Evolutionary conservation across 176 grass and related monocot species (phyloP), one percentile per base, ranked within the genome.

Genomic region (Leersia perrieri): DNA sequence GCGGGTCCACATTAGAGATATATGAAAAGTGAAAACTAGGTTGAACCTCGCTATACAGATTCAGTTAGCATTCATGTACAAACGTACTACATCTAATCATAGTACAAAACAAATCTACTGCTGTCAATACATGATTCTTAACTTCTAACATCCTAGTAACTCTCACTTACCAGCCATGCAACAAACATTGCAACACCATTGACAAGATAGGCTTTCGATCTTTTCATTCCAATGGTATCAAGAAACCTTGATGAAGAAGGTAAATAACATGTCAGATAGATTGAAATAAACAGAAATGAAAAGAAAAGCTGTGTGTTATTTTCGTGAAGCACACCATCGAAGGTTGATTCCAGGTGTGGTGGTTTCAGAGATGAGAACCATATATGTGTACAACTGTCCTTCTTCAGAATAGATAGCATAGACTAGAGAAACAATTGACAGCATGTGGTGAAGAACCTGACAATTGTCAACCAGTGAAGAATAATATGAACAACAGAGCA

Each of bases 271-370:
- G 49, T 70, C 34, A 82, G 78, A 84, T 60, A 73, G 33, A 76
- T 80, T 32, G 60, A 63, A 70, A 57, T 62, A 77, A 77, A 64
- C 4, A 5, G 41, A 10, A 66, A 62, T 72, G 60, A 28, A 63
- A 42, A 55, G n/a, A 77, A 68, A 39, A 26, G 40, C 39, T 27
- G 33, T 23, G 84, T 80, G 63, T 26, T 82, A 66, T 70, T 84
- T 70, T 81, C 61, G 41, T 66, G 20, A 86, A 88, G 86, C 10
- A 73, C 92, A 99, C 96, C 96, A 99, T 88, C 96, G 89, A 39
- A 99, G 84, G 78, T 99, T 99, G 72, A 99, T 91, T 82, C 88
- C 96, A 76, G 96, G 96, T 34, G 96, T 99, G n/a, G 96, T 99
- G 72, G 80, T 81, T 92, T 99, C 96, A 80, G 96, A 99, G 20